Evolutionary conservation across 2,329 filamentous ascomycete genomes (phyloP), one percentile per base, ranked within the genome.

Genomic region (Aspergillus carbonarius): DNA sequence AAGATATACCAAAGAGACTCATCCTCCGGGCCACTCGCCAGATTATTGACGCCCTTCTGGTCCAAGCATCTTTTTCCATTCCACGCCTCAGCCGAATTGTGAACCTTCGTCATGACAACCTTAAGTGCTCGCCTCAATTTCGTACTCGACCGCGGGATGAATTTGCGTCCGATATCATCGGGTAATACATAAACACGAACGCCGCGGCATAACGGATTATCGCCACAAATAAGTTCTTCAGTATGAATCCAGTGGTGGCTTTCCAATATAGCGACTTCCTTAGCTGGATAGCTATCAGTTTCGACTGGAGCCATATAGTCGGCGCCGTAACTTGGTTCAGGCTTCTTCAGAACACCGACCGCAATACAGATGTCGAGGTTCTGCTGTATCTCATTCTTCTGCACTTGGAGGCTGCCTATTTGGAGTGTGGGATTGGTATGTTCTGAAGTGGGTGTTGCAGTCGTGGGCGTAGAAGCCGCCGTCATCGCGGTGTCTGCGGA

Each of bases 1-100:
- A 81, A 81, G 30, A 81, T 80, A 60, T 81, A 81, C 68, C 79
- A 81, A 1, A 81, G 58, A 0, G 78, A 81, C 48, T 81, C 78
- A 27, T 79, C 73, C 32, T 76, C 72, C 3, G 57, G 63, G 1
- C 37, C 59, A 42, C 65, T 64, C n/a, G 64, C 59, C 10, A 54
- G 51, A 1, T 63, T 30, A 32, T 61, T 59, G 9, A 20, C 34
- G 12, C 56, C 35, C 5, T 55, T 42, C 40, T n/a, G 50, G 17
- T 59, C 32, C 5, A 61, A 54, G 39, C 17, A 40, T 30, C 65
- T 64, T 4, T 61, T 53, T 12, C 75, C 76, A 17, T 70, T 54
- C 78, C 79, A 81, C 20, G 75, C 72, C 12, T 71, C 65, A 9
- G 58, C 55, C 1, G 77, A 77, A 17, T 55, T 65, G 62, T 81